Evolutionary conservation across 805 yeast species (phyloP).

Genomic region (Starmera caribaea): DNA sequence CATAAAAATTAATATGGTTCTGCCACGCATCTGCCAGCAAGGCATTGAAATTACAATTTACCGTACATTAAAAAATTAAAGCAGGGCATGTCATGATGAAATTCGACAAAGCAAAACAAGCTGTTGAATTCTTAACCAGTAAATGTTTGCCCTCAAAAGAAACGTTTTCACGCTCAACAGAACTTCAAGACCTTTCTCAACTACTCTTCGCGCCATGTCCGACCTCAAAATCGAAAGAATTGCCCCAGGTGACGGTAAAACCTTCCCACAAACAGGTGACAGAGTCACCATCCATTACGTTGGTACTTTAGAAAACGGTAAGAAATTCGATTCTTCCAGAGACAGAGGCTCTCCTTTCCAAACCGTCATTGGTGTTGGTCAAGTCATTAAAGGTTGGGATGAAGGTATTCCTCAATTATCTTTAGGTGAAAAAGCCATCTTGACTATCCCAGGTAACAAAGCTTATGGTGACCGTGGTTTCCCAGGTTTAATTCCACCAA

Average conservation of each 20-base stretch:
- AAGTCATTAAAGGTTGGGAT: slow-evolving; percentile 96
- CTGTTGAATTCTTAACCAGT: too few relatives aligned
- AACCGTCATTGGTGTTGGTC: slow-evolving; percentile 90
- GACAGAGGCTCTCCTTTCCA: slow-evolving; percentile 96
- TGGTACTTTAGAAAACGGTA: slow-evolving; percentile 92
- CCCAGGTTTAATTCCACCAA: slow-evolving; percentile 96
- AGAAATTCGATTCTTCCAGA: slow-evolving; percentile 90
- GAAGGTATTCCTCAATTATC: slow-evolving; percentile 88
- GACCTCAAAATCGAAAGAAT: slow-evolving; percentile 21
- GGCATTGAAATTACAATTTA: too few relatives aligned
- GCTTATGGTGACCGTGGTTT: slow-evolving; percentile 94
- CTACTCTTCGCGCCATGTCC: slow-evolving; percentile 15
- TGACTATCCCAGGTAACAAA: slow-evolving; percentile 87
- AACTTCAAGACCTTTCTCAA: slow-evolving; percentile 9
- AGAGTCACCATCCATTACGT: slow-evolving; percentile 89
- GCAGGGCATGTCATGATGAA: neutral
- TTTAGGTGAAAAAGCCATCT: slow-evolving; percentile 85
- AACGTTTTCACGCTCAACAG: neutral
- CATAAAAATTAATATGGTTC: too few relatives aligned
- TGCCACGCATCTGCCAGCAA: too few relatives aligned
- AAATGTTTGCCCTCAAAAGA: neutral
- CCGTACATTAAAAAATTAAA: neutral
- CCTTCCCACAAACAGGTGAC: slow-evolving; percentile 84
- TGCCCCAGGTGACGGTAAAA: slow-evolving; percentile 61
- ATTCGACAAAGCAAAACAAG: neutral